These are phyloP conservation scores for Chrysoporthe deuterocubensis DNA, from an alignment of 2,329 filamentous ascomycete species.

Conservation along the genomic window DNA sequence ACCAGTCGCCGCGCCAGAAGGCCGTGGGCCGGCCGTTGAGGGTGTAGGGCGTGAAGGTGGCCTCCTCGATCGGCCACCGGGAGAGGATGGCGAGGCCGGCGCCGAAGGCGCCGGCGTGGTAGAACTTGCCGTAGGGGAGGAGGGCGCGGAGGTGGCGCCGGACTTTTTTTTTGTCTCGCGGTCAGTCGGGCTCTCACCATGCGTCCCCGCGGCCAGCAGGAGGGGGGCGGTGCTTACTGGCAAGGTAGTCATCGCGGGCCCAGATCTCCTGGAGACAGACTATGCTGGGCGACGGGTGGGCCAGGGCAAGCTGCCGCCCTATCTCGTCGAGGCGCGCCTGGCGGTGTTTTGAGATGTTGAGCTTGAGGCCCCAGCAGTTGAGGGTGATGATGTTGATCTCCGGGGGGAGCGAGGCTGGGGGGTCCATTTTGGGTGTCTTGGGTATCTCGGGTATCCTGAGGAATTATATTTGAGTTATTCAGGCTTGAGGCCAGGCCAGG, in stretches of 20 bases:
- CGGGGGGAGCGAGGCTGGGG: constrained; percentile 44
- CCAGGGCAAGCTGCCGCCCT: constrained; percentile 73
- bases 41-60: constrained; percentile 83
- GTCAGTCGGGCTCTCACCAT: constrained; percentile 46
- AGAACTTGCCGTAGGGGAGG: constrained; percentile 92
- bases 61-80: constrained; percentile 90
- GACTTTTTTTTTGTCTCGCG: constrained; percentile 63
- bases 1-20: constrained; percentile 96
- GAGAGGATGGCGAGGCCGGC: constrained; percentile 88
- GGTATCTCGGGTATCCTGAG: not conserved
- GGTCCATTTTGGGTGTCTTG: constrained; percentile 32
- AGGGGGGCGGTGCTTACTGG: constrained; percentile 62
- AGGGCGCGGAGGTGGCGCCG: constrained; percentile 71
- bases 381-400: constrained; percentile 82
- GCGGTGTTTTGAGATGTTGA: constrained; percentile 73
- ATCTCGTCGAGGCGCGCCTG: constrained; percentile 81
- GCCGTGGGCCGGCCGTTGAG: constrained; percentile 92
- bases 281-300: constrained; percentile 74
- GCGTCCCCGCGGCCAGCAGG: too few species aligned
- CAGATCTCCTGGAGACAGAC: constrained; percentile 96
- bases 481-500: too few species aligned
- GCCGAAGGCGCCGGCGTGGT: constrained; percentile 86
- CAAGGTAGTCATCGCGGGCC: constrained; percentile 81
- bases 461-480: too few species aligned
- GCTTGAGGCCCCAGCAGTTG: constrained; percentile 97